Percentiles rank a stretch among this genome's conserved stretches.
These are phyloP conservation scores for Epipyxis sp. DNA, from an alignment of 108 stramenopile species.

Conservation along the genomic window DNA sequence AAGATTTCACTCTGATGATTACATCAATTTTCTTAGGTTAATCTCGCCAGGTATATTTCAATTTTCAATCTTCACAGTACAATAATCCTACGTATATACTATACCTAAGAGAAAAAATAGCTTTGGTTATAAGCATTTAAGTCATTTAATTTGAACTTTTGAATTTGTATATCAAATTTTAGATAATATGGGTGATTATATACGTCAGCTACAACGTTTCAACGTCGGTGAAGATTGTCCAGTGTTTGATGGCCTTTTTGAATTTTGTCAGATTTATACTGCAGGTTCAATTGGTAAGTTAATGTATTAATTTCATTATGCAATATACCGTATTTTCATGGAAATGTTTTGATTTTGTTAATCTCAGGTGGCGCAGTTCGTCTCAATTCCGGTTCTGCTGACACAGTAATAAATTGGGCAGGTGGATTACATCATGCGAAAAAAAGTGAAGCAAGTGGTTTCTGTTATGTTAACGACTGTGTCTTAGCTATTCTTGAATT, in stretches of 20 bases:
- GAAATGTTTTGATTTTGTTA: background rate
- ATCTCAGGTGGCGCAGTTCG: constrained; percentile 72
- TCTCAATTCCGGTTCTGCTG: constrained; percentile 79
- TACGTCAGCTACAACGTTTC: constrained; percentile 73
- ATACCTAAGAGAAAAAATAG: too few relatives aligned
- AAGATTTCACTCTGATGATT: constrained; percentile 95
- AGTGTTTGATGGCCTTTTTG: constrained; percentile 96
- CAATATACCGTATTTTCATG: background rate
- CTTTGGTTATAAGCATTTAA: too few relatives aligned
- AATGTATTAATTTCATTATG: background rate
- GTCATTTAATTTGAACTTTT: too few relatives aligned
- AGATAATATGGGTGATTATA: constrained; percentile 91
- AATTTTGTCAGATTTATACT: constrained; percentile 95
- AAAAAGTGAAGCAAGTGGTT: constrained; percentile 95
- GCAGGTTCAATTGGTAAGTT: constrained; percentile 77
- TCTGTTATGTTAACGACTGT: constrained; percentile 99
- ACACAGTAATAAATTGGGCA: constrained; percentile 98
- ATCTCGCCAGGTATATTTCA: constrained; percentile 73
- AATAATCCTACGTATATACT: too few relatives aligned
- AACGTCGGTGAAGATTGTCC: constrained; percentile 99
- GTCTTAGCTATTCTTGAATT: constrained; percentile 96
- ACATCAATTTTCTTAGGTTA: constrained; percentile 94
- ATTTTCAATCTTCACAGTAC: too few relatives aligned
- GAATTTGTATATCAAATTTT: background rate
- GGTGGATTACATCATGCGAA: constrained; percentile 99